Evolutionary conservation across 768 basidiomycete genomes (phyloP).

Genomic region (Xerocomus spinulosus): DNA sequence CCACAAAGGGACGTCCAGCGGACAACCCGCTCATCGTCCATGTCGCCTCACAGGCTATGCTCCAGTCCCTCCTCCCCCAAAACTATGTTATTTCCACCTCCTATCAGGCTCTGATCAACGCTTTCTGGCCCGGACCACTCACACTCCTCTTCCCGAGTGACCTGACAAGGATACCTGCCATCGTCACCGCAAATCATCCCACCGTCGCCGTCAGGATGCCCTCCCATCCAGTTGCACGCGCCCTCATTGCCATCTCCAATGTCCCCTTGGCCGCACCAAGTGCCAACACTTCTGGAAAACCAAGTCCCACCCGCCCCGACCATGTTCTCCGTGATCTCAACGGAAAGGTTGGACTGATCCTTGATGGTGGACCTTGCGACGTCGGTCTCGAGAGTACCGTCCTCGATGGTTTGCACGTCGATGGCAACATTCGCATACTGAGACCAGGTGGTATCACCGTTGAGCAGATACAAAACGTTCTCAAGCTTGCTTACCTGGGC

Average conservation of each 20-base stretch:
- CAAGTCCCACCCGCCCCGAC: slow-evolving; percentile 85
- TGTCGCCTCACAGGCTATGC: slow-evolving; percentile 82
- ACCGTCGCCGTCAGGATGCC: slow-evolving; percentile 94
- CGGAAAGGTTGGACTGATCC: slow-evolving; percentile 68
- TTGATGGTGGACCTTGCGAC: slow-evolving; percentile 89
- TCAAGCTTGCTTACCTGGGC: slow-evolving; percentile 40
- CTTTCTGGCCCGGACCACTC: slow-evolving; percentile 94
- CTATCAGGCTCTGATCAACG: slow-evolving; percentile 70
- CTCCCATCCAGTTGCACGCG: slow-evolving; percentile 87
- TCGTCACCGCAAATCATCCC: slow-evolving; percentile 73
- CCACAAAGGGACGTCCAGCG: slow-evolving; percentile 84
- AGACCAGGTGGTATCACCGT: slow-evolving; percentile 91
- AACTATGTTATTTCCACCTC: slow-evolving; percentile 55
- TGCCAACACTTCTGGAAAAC: slow-evolving; percentile 91
- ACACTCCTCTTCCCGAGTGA: slow-evolving; percentile 86
- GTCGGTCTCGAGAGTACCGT: slow-evolving; percentile 97
- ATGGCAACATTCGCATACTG: slow-evolving; percentile 75
- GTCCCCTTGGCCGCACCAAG: slow-evolving; percentile 89
- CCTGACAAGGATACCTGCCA: slow-evolving; percentile 54
- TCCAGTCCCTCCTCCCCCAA: slow-evolving; percentile 65
- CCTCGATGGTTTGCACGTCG: slow-evolving; percentile 75
- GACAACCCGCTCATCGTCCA: slow-evolving; percentile 99
- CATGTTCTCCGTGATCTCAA: slow-evolving; percentile 80
- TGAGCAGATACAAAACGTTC: slow-evolving; percentile 70
- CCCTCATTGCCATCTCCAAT: slow-evolving; percentile 71